A percentile compares a stretch with the other conserved stretches of the same genome.
These are phyloP conservation scores for Phytopythium litorale DNA, from an alignment of 352 stramenopile species.

Conservation along the genomic window DNA sequence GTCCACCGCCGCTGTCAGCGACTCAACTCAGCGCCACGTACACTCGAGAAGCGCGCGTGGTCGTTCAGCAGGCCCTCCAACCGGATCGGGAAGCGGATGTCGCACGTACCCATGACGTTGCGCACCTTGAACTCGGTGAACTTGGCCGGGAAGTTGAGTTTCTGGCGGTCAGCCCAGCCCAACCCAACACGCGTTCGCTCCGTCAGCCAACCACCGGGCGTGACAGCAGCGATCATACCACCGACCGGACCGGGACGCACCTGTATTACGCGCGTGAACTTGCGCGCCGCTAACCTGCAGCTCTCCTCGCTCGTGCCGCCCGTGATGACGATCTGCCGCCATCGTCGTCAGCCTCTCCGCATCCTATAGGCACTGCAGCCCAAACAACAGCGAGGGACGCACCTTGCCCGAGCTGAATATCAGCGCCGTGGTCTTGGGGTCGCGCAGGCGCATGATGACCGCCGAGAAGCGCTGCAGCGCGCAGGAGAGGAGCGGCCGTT, in stretches of 20 bases:
- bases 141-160: constrained; percentile 84
- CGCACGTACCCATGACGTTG: constrained; percentile 98
- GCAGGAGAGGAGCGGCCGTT: neutral
- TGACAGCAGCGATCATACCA: no score
- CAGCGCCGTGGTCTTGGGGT: constrained; percentile 97
- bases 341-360: neutral
- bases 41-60: constrained; percentile 93
- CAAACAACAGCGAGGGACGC: neutral
- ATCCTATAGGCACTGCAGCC: neutral
- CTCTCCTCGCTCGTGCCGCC: constrained; percentile 80
- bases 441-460: constrained; percentile 94
- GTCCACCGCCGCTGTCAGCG: neutral
- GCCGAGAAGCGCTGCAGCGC: constrained; percentile 90
- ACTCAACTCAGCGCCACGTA: constrained; percentile 28
- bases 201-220: neutral
- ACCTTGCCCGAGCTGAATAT: constrained; percentile 97
- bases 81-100: constrained; percentile 98
- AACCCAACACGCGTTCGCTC: neutral
- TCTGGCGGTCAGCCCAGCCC: constrained; percentile 32
- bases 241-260: constrained; percentile 12
- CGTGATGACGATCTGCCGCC: constrained; percentile 78
- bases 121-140: constrained; percentile 93
- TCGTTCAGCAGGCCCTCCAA: constrained; percentile 97
- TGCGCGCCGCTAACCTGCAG: constrained; percentile 76
- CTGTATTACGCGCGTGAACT: constrained; percentile 86